phyloP scores from a whole-genome alignment of 2,329 filamentous ascomycete genomes.

The Venturia nashicola region DNA sequence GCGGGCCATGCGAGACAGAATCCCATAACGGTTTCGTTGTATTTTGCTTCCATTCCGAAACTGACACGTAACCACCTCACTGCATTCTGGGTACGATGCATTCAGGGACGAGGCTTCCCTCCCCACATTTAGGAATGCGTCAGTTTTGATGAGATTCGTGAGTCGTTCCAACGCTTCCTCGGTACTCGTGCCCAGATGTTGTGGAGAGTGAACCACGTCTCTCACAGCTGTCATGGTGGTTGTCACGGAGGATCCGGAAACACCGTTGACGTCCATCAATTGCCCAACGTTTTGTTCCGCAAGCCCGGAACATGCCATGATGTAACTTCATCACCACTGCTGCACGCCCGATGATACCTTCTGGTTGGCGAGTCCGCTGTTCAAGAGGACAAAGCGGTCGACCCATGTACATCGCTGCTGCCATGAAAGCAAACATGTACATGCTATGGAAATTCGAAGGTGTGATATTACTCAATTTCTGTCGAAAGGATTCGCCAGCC shows the following conservation, averaged over 20 bases:
- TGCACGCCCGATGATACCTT: background rate
- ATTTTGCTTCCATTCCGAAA: background rate
- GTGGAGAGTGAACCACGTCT: background rate
- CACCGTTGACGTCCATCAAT: background rate
- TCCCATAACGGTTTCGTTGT: background rate
- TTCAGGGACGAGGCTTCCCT: background rate
- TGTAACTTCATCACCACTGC: background rate
- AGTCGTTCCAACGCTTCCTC: background rate
- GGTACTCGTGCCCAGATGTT: background rate
- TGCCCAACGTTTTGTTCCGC: background rate
- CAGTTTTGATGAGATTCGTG: background rate
- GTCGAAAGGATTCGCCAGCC: slow-evolving; percentile 21
- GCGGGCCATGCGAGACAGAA: background rate
- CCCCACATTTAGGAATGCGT: background rate
- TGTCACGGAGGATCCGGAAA: background rate
- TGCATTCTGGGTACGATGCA: background rate
- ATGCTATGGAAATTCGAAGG: background rate
- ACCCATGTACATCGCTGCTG: background rate
- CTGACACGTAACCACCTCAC: background rate
- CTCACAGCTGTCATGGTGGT: background rate
- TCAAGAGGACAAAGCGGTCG: background rate
- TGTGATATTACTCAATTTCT: slow-evolving; percentile 13
- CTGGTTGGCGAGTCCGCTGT: background rate
- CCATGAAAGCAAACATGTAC: slow-evolving; percentile 1
- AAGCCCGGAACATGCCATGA: background rate